phyloP scores from a whole-genome alignment of 177 flowering plant species.

The Vitis hybrid region DNA sequence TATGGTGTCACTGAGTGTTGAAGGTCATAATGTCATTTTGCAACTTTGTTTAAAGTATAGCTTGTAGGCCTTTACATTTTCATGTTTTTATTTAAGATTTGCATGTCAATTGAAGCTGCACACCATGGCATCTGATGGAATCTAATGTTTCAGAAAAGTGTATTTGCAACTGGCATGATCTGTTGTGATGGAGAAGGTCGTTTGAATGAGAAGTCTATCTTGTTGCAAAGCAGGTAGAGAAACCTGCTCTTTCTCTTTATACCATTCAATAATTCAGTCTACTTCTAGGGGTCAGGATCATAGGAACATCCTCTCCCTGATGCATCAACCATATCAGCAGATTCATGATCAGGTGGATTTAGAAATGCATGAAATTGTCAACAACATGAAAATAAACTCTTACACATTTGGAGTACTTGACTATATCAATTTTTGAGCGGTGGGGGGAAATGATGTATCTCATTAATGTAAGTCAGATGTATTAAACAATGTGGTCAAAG shows the following conservation, averaged over 20 bases:
- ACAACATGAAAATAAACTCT: no score
- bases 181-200: conserved; percentile 96
- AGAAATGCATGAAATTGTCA: neutral
- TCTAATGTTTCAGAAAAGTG: conserved; percentile 61
- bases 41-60: neutral
- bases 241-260: neutral
- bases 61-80: neutral
- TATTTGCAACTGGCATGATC: conserved; percentile 91
- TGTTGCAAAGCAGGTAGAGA: conserved; percentile 89
- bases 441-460: no score
- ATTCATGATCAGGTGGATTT: neutral
- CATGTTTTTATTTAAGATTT: neutral
- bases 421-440: no score
- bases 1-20: neutral
- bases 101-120: neutral
- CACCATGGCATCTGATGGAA: conserved; percentile 13
- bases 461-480: no score
- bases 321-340: neutral
- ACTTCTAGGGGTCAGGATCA: neutral
- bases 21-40: neutral
- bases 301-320: neutral
- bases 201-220: conserved; percentile 83
- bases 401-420: no score
- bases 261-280: neutral
- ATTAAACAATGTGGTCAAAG: no score